A percentile compares a stretch with the other conserved stretches of the same genome.
Conservation (phyloP, 1,139 yeast genomes). For the Nakaseomyces bracarensis region DNA sequence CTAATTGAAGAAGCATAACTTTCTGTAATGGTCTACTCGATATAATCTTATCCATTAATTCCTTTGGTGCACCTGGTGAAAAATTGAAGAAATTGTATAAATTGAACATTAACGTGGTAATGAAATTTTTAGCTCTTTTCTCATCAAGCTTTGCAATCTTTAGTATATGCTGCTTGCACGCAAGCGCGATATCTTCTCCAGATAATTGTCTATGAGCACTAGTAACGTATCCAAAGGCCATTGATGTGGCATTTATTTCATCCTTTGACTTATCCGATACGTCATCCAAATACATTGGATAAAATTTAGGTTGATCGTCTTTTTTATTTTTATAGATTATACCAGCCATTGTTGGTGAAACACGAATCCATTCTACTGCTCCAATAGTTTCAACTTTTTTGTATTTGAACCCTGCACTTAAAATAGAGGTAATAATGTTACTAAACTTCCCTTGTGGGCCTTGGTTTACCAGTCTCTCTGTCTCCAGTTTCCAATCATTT, state of each 20-base stretch:
- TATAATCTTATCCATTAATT: conserved; percentile 31
- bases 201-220: conserved; percentile 31
- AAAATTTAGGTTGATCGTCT: conserved; percentile 19
- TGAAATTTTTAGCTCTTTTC: conserved; percentile 25
- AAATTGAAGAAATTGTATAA: conserved; percentile 31
- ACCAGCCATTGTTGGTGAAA: conserved; percentile 31
- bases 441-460: conserved; percentile 21
- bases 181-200: conserved; percentile 31
- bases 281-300: conserved; percentile 16
- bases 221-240: conserved; percentile 32
- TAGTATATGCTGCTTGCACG: conserved; percentile 28
- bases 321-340: conserved; percentile 21
- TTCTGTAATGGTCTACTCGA: conserved; percentile 33
- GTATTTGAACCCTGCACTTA: conserved; percentile 27
- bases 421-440: conserved; percentile 26
- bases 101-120: conserved; percentile 24
- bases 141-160: conserved; percentile 20
- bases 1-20: conserved; percentile 30
- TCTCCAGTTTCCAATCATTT: conserved; percentile 29
- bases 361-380: conserved; percentile 27
- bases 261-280: conserved; percentile 18
- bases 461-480: conserved; percentile 20
- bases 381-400: conserved; percentile 20
- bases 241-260: conserved; percentile 26
- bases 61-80: conserved; percentile 31